phyloP scores from a whole-genome alignment of 805 yeast genomes.

The Jamesozyma rosinii region DNA sequence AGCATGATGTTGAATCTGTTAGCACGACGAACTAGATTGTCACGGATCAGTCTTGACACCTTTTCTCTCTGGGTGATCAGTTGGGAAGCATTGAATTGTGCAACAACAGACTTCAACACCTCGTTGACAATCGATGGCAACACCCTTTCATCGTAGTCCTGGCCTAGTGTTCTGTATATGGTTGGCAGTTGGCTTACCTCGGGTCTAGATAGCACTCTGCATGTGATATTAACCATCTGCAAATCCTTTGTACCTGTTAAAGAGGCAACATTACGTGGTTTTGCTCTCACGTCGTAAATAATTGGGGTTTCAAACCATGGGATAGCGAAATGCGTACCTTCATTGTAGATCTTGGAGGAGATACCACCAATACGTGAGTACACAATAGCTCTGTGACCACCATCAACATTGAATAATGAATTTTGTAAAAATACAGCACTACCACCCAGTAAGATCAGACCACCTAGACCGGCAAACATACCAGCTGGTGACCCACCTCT shows the following conservation, averaged over 20 bases:
- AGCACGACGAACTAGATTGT: conserved; percentile 84
- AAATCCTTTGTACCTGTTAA: conserved; percentile 96
- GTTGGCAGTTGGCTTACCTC: conserved; percentile 67
- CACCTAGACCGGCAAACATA: conserved; percentile 55
- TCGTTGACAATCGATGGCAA: conserved; percentile 97
- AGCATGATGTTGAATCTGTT: conserved; percentile 74
- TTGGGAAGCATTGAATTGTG: conserved; percentile 97
- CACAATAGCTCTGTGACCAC: conserved; percentile 96
- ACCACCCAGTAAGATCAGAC: conserved; percentile 48
- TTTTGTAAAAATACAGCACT: conserved; percentile 46
- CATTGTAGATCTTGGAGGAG: conserved; percentile 69
- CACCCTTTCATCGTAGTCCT: conserved; percentile 93
- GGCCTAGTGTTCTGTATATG: conserved; percentile 85
- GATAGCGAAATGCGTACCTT: conserved; percentile 89
- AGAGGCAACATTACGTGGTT: conserved; percentile 91
- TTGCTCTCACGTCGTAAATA: conserved; percentile 90
- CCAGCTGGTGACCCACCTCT: conserved; percentile 35
- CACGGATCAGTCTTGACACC: conserved; percentile 85
- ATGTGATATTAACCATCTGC: conserved; percentile 98
- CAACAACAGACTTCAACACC: conserved; percentile 91
- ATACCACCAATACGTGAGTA: conserved; percentile 85
- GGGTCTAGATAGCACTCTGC: conserved; percentile 92
- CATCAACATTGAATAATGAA: conserved; percentile 80
- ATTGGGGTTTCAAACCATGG: conserved; percentile 95
- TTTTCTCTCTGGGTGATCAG: conserved; percentile 98